These are phyloP conservation scores for Cryptosporidium canis DNA, from an alignment of 169 alveolate genomes.

Conservation along the genomic window DNA sequence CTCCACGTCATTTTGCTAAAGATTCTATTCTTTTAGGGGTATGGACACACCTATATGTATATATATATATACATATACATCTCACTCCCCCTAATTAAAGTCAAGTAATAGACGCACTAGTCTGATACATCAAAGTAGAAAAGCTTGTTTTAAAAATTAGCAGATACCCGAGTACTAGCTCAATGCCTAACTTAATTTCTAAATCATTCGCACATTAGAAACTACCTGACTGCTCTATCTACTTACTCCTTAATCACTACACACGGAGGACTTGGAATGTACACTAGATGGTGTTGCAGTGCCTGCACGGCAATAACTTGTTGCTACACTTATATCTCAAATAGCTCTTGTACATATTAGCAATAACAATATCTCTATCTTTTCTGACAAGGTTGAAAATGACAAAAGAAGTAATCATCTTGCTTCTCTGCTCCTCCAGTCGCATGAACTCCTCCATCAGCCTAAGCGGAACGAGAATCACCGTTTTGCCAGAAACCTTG, in stretches of 20 bases:
- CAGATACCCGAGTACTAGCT: too few species aligned
- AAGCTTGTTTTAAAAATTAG: too few species aligned
- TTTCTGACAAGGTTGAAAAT: background rate
- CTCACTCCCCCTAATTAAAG: too few species aligned
- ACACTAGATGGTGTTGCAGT: background rate
- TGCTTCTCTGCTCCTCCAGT: conserved; percentile 41
- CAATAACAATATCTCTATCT: background rate
- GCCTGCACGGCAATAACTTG: conserved; percentile 22
- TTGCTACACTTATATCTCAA: conserved; percentile 53
- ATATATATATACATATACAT: too few species aligned
- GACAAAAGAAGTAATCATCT: conserved; percentile 31
- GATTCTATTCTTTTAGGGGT: background rate
- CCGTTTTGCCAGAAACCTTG: conserved; percentile 13
- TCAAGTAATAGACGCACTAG: too few species aligned
- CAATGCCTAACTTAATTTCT: too few species aligned
- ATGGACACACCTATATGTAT: too few species aligned
- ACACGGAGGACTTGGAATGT: too few species aligned
- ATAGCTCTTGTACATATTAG: conserved; percentile 7
- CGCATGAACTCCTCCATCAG: conserved; percentile 14
- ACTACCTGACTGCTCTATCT: background rate
- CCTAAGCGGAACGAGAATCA: conserved; percentile 12
- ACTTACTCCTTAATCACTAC: background rate
- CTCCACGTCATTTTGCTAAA: conserved; percentile 18
- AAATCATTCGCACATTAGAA: too few species aligned
- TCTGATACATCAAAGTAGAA: too few species aligned